Evolutionary conservation across 768 basidiomycete species (phyloP).

Genomic region (Lactarius sp.): DNA sequence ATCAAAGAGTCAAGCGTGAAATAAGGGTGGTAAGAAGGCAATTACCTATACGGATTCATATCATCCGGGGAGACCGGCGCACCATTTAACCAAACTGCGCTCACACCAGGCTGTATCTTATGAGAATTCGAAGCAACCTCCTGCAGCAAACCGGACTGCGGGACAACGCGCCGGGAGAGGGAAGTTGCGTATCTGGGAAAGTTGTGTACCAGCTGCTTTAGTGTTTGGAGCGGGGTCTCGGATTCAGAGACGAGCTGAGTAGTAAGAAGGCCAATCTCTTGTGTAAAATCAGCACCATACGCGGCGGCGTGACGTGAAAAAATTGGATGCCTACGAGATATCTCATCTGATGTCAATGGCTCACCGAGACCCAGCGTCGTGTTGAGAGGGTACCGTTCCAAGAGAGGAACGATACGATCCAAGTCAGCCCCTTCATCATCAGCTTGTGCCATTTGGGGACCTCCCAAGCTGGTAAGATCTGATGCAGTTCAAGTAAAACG

Average conservation of each 20-base stretch:
- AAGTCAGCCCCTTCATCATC: slow-evolving; percentile 18
- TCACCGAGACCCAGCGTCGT: slow-evolving; percentile 38
- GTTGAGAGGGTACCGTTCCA: slow-evolving; percentile 33
- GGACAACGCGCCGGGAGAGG: slow-evolving; percentile 62
- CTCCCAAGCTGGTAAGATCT: slow-evolving; percentile 17
- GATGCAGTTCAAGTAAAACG: neutral
- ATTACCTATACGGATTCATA: slow-evolving; percentile 62
- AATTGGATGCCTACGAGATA: slow-evolving; percentile 30
- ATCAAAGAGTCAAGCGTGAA: neutral
- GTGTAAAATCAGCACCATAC: slow-evolving; percentile 35
- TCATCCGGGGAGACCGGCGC: slow-evolving; percentile 54
- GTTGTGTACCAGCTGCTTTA: slow-evolving; percentile 73
- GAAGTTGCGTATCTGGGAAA: slow-evolving; percentile 83
- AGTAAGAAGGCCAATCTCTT: slow-evolving; percentile 68
- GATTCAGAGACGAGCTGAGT: slow-evolving; percentile 70
- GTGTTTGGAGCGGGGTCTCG: slow-evolving; percentile 43
- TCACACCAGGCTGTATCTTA: slow-evolving; percentile 48
- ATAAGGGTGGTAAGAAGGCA: neutral
- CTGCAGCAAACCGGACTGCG: slow-evolving; percentile 44
- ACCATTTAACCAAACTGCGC: slow-evolving; percentile 81
- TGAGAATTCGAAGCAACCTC: slow-evolving; percentile 57
- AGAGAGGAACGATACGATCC: slow-evolving; percentile 23
- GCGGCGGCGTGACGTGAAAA: slow-evolving; percentile 27
- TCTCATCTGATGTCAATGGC: slow-evolving; percentile 49
- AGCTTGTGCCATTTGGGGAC: neutral